Percentiles rank a stretch among this genome's conserved stretches.
Conservation (phyloP, 495 filamentous ascomycete species). For the Penicillium paradoxum region DNA sequence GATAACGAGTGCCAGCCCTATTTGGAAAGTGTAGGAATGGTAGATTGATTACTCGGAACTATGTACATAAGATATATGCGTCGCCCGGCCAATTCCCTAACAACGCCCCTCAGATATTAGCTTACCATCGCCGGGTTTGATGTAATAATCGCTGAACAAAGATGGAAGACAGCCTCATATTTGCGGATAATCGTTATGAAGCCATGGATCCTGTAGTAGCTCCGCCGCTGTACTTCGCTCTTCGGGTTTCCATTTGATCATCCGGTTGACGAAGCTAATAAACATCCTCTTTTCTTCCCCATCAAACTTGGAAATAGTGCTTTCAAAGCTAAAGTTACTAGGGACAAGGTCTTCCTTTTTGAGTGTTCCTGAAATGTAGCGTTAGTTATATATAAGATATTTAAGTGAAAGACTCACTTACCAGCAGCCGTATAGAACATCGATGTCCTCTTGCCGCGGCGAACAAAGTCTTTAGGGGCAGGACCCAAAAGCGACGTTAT, state of each 20-base stretch:
- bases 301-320: slow-evolving; percentile 13
- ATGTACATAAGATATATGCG: neutral
- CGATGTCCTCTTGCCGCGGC: slow-evolving; percentile 15
- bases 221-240: slow-evolving; percentile 31
- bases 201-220: slow-evolving; percentile 30
- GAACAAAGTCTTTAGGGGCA: slow-evolving; percentile 22
- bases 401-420: neutral
- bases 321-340: slow-evolving; percentile 22
- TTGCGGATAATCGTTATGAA: slow-evolving; percentile 9
- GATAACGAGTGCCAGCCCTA: neutral
- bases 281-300: slow-evolving; percentile 30
- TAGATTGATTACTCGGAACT: neutral
- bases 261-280: slow-evolving; percentile 26
- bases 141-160: neutral
- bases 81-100: neutral
- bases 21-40: neutral
- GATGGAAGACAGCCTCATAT: neutral
- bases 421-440: slow-evolving; percentile 15
- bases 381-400: neutral
- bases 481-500: slow-evolving; percentile 38
- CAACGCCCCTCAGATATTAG: neutral
- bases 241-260: slow-evolving; percentile 31
- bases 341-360: slow-evolving; percentile 9
- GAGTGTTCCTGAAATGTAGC: slow-evolving; percentile 8
- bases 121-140: neutral